Base-by-base conservation (phyloP, 1,284 basidiomycete genomes). In the Leccinum pseudoinsigne region DNA sequence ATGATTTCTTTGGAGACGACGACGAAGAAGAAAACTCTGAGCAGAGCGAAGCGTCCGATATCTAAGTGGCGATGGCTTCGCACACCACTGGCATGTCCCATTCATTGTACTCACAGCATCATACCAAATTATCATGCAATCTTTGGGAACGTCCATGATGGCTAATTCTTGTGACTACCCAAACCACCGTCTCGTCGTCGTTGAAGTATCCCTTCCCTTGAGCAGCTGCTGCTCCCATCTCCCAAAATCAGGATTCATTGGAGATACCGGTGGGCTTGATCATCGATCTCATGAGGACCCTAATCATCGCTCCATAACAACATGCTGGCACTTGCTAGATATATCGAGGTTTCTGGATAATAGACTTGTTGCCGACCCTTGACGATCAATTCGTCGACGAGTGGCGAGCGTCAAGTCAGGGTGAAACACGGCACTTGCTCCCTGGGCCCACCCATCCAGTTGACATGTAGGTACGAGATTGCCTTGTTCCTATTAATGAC, bases 1-100 rank as follows among this genome's bases (percentile, higher is more conserved):
- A 85, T 62, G 79, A 79, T 60, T 85, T 85, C 75, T 84, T 84
- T 67, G 82, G 80, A 40, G 72, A 76, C 16, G 51, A 54, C 28
- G 28, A 81, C 62, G 73, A 73, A 6, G 74, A 70, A 16, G 68
- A 69, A 36, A 65, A 57, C 38, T 64, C 60, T 50, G 56, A 62
- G 45, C 61, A 66, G 55, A 67, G 68, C 61, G 67, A 73, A 59
- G 54, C 42, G 1, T 66, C 64, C 56, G 63, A 63, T 57, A 59
- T 50, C 11, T 69, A 40, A 64, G 36, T 21, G 40, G 50, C 16
- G 18, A 54, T 54, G 38, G 23, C 28, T 56, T 38, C 26, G 14
- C 47, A 51, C 12, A 28, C 26, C 23, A 38, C 11, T 36, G 34
- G 34, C 34, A 16, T 53, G 11, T 47, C 11, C 38, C 34, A 42